Evolutionary conservation across 768 basidiomycete species (phyloP).

Genomic region (Leccinum imitatum): DNA sequence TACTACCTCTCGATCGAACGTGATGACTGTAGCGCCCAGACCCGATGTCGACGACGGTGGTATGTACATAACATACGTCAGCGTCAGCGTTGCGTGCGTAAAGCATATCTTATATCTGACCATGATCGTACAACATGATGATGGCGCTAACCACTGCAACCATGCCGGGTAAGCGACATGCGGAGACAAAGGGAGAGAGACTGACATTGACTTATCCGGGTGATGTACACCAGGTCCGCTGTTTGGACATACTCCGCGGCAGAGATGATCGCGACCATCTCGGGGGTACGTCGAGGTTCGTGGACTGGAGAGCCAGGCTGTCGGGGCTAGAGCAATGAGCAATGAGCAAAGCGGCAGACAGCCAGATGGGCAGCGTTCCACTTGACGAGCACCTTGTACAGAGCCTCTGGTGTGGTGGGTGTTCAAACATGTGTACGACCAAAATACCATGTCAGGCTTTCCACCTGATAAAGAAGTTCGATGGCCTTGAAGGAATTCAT

Average conservation of each 20-base stretch:
- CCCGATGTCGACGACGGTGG: background rate
- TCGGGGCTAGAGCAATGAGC: background rate
- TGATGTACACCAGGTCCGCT: slow-evolving; percentile 4
- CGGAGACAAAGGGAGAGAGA: background rate
- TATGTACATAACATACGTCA: background rate
- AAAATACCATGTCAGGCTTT: no score
- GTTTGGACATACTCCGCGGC: background rate
- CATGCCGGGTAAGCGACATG: background rate
- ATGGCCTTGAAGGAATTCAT: no score
- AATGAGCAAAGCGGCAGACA: background rate
- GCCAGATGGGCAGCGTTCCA: background rate
- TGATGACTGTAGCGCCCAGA: slow-evolving; percentile 14
- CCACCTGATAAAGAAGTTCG: no score
- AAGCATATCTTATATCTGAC: slow-evolving; percentile 1
- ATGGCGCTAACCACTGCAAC: slow-evolving; percentile 5
- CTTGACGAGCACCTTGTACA: no score
- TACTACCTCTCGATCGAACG: slow-evolving; percentile 17
- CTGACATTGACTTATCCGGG: slow-evolving; percentile 15
- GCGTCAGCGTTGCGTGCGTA: background rate
- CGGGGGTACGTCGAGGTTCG: background rate
- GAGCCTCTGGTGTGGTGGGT: no score
- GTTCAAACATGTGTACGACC: no score
- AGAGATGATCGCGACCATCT: background rate
- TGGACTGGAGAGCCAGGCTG: background rate
- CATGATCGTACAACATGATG: slow-evolving; percentile 22